Base-by-base conservation (phyloP, 192 early-diverging fungal species). In the Coemansia sp. region DNA sequence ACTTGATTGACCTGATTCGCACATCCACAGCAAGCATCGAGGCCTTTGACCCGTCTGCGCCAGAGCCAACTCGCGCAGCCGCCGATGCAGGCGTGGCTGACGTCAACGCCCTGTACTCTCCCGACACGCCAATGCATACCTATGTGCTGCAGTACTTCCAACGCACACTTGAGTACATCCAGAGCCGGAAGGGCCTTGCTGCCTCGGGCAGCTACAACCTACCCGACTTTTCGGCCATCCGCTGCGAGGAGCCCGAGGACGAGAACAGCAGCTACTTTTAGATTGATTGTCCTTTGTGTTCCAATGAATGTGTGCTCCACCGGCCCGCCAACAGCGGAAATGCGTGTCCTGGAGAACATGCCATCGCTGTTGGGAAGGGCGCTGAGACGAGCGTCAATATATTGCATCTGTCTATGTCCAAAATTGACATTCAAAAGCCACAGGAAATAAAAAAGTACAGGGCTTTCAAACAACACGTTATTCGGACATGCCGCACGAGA, bases 1-100 rank as follows among this genome's bases (percentile, higher is more conserved):
- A 91, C 19, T 81, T 99, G 59, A 92, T 99, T 65, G 93, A 97
- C 53, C 74, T 96, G 58, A 96, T 99, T 53, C 91, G 94, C 67
- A 92, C 88, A 48, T 70, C 77, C 18, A 63, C 90, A 22, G 72
- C 76, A 12, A 86, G 82, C 62, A 86, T 92, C 67, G 88, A 92
- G 60, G 87, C 85, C 39, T 88, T 87, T 40, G 87, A 88, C 81
- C 83, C 71, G 3, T 73, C 77, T 6, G 65, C 72, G 1, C 71
- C 71, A 11, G 77, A 80, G 53, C 77, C 66, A 73, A 86, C 33
- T 57, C 83, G 60, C 59, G 87, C 60, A 60, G 67, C 71, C 0
- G 63, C 70, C 7, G 81, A 68, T 52, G 44, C 65, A 52, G 63
- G 60, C 1, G 68, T 66, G 10, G 68, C 66, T 15, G 87, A 84